Evolutionary conservation across 805 yeast species (phyloP).

Genomic region (Metschnikowia continentalis): DNA sequence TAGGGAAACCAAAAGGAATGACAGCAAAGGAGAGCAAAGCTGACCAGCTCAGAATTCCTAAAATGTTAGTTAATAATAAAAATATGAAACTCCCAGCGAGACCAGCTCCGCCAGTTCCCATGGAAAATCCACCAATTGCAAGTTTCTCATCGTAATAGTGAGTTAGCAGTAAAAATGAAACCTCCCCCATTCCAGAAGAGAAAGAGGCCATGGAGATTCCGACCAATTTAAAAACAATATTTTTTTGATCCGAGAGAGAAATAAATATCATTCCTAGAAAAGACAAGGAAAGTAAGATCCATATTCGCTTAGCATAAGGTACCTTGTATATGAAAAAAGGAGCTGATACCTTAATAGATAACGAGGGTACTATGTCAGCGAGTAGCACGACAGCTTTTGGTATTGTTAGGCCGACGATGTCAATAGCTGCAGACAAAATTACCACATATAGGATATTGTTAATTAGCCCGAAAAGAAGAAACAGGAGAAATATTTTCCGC

Average conservation of each 20-base stretch:
- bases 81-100: slow-evolving; percentile 73
- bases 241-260: slow-evolving; percentile 34
- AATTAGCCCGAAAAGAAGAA: slow-evolving; percentile 80
- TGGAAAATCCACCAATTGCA: slow-evolving; percentile 82
- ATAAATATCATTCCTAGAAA: slow-evolving; percentile 71
- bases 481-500: slow-evolving; percentile 46
- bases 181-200: slow-evolving; percentile 88
- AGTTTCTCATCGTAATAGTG: slow-evolving; percentile 57
- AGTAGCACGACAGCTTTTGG: slow-evolving; percentile 85
- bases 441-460: slow-evolving; percentile 90
- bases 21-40: slow-evolving; percentile 54
- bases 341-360: slow-evolving; percentile 62
- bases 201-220: slow-evolving; percentile 79
- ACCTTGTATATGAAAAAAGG: slow-evolving; percentile 75
- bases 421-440: slow-evolving; percentile 87
- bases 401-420: slow-evolving; percentile 73
- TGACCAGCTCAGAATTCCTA: slow-evolving; percentile 49
- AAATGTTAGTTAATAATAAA: slow-evolving; percentile 66
- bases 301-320: slow-evolving; percentile 55
- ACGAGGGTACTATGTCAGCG: slow-evolving; percentile 85
- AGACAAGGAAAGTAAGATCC: slow-evolving; percentile 54
- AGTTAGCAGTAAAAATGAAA: slow-evolving; percentile 82
- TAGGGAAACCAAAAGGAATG: slow-evolving; percentile 50
- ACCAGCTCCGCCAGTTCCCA: slow-evolving; percentile 97
- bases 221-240: slow-evolving; percentile 41